phyloP scores from a whole-genome alignment of 345 rosid genomes.

The Balakata baccata region DNA sequence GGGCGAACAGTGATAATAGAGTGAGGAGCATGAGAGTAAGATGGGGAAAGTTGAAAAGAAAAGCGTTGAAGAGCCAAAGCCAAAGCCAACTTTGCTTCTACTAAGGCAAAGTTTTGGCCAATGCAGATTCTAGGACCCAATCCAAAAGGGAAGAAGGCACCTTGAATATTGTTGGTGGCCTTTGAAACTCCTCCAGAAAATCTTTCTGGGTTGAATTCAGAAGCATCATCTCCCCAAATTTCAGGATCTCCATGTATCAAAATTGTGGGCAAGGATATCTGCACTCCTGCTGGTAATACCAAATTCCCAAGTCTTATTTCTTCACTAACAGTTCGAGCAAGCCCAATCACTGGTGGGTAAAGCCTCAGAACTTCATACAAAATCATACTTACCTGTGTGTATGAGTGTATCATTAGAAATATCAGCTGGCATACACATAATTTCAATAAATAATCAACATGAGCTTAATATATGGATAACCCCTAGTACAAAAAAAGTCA shows the following conservation, averaged over 20 bases:
- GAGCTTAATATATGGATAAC: no score
- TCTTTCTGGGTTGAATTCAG: conserved; percentile 43
- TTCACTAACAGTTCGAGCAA: background rate
- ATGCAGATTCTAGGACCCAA: conserved; percentile 47
- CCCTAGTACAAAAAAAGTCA: no score
- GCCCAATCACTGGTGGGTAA: background rate
- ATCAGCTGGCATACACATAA: no score
- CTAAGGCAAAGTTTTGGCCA: conserved; percentile 42
- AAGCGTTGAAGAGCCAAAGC: conserved; percentile 46
- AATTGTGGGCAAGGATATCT: background rate
- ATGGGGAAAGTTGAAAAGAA: conserved; percentile 42
- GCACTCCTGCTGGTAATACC: conserved; percentile 13
- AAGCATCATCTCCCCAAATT: conserved; percentile 18
- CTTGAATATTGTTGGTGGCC: conserved; percentile 30
- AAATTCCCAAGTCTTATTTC: conserved; percentile 11
- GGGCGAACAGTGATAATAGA: conserved; percentile 48
- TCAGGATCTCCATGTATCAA: conserved; percentile 16
- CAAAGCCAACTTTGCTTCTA: conserved; percentile 56
- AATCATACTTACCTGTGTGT: conserved; percentile 21
- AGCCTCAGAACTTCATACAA: conserved; percentile 24
- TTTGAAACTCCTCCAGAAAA: conserved; percentile 41
- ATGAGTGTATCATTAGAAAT: background rate
- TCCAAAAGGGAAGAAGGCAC: conserved; percentile 30
- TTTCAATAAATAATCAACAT: no score
- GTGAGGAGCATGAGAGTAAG: conserved; percentile 51